A percentile compares a stretch with the other conserved stretches of the same genome.
Evolutionary conservation across 106 monocot genomes (phyloP).

Genomic region (Dactylorhiza incarnata): DNA sequence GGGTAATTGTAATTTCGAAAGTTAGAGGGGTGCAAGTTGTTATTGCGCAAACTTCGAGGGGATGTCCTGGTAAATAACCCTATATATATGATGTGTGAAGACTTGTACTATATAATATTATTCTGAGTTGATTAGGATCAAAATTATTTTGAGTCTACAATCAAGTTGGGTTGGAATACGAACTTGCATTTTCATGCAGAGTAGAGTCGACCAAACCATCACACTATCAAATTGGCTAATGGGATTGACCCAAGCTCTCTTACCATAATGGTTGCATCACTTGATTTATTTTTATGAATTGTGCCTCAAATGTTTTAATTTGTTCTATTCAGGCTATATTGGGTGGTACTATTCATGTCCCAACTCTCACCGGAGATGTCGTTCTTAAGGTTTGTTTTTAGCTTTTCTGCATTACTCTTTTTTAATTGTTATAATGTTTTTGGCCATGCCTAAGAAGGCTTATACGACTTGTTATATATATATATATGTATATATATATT

Average conservation of each 20-base stretch:
- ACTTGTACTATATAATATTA: no score
- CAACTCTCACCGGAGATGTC: constrained; percentile 97
- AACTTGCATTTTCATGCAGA: background rate
- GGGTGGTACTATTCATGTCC: constrained; percentile 89
- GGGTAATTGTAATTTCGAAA: no score
- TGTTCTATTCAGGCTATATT: constrained; percentile 57
- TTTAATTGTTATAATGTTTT: background rate
- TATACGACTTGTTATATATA: no score
- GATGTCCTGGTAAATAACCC: no score
- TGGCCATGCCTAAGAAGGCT: background rate
- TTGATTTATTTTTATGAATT: background rate
- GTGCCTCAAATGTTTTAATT: background rate
- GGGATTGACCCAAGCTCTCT: background rate
- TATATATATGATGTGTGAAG: no score
- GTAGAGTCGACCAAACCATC: background rate
- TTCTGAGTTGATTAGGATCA: no score
- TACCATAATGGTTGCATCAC: background rate
- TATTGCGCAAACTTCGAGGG: no score
- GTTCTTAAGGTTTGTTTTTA: constrained; percentile 66
- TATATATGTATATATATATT: background rate
- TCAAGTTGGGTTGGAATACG: no score
- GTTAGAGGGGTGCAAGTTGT: no score
- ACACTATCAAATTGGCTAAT: background rate
- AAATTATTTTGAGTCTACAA: no score
- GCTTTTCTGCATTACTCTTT: background rate